Evolutionary conservation across 768 basidiomycete species (phyloP).

Genomic region (Hemileccinum rubropunctum): DNA sequence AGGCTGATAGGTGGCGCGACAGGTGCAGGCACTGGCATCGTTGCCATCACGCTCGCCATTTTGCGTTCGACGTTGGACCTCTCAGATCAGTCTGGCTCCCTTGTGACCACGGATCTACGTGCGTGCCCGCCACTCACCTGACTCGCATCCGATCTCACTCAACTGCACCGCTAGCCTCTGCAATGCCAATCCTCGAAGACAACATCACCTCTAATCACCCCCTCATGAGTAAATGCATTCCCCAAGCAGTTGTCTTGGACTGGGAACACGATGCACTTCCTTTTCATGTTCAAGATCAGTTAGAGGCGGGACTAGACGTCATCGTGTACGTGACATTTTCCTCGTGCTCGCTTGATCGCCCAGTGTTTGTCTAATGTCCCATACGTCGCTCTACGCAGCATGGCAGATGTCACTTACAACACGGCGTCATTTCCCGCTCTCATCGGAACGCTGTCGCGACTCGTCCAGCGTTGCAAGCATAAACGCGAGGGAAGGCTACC

Average conservation of each 20-base stretch:
- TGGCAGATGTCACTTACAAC: constrained; percentile 94
- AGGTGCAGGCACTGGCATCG: constrained; percentile 88
- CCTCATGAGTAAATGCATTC: constrained; percentile 31
- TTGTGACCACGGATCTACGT: constrained; percentile 76
- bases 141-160: background rate
- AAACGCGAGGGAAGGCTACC: constrained; percentile 32
- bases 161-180: constrained; percentile 57
- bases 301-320: constrained; percentile 48
- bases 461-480: constrained; percentile 35
- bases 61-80: constrained; percentile 41
- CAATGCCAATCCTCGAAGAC: constrained; percentile 72
- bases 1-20: background rate
- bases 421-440: constrained; percentile 80
- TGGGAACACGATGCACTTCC: constrained; percentile 71
- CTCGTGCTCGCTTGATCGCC: too few species aligned
- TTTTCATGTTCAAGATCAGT: constrained; percentile 38
- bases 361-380: background rate
- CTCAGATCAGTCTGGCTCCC: constrained; percentile 24
- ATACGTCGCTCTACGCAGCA: constrained; percentile 42
- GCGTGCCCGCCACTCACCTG: constrained; percentile 22
- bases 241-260: constrained; percentile 51
- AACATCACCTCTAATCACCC: constrained; percentile 54
- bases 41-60: constrained; percentile 62
- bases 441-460: constrained; percentile 56
- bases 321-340: constrained; percentile 56